Evolutionary conservation across 2,329 filamentous ascomycete species (phyloP), one percentile per base, ranked within the genome.

Genomic region (Cordyceps tenuipes): DNA sequence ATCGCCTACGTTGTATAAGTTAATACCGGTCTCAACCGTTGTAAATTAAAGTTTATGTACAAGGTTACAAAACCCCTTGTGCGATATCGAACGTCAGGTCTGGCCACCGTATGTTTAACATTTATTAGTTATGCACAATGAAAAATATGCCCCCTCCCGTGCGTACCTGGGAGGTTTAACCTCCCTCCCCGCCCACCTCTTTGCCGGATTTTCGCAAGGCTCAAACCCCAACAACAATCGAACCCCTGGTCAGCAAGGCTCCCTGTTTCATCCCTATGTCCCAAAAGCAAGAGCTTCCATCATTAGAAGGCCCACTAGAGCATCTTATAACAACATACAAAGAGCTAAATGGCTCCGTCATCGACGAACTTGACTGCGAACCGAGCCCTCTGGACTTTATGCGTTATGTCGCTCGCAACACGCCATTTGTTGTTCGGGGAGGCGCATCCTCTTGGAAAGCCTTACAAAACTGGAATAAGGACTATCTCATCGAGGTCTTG

Each of bases 311-410:
- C 21, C 64, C 69, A n/a, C 61, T 75, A 2, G 58, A 63, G 17
- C 67, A 82, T 61, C 79, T 91, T 23, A 81, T 93, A 63, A 79
- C 76, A 12, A 83, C 79, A n/a, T 92, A 89, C 72, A 83, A 88
- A 67, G 88, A 91, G 65, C 81, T 92, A 59, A 93, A 93, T 68
- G 72, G 78, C 60, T 70, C 75, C 23, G 66, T 68, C 17, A 77
- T 91, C 60, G 81, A 88, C 50, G 83, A 85, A 65, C 77, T 91
- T 3, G 48, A 76, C 15, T 76, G 82, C 47, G 82, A 87, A 53
- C 90, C 90, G 4, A 89, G 85, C 31, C 82, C 90, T 0, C 79
- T 94, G 6, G 87, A 92, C 68, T 93, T 93, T 69, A 88, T 91
- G 84, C 83, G 88, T 67, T 87, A 85, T 71, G 88, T 92, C 21